Evolutionary conservation across 495 filamentous ascomycete species (phyloP).

Genomic region (Penicillium goetzii): DNA sequence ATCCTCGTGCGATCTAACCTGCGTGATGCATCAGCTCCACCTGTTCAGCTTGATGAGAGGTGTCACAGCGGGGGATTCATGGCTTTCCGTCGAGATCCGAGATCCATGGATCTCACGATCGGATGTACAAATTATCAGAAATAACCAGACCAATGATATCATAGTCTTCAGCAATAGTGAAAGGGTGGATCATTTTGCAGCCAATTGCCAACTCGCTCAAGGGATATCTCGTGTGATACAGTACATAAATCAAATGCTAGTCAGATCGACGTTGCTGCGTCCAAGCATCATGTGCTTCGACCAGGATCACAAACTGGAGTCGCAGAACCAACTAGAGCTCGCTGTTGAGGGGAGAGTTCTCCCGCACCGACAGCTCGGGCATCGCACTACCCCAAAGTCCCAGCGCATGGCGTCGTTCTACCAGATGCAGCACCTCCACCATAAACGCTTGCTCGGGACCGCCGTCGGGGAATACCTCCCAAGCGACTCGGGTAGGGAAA

Average conservation of each 20-base stretch:
- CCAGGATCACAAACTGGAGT: not conserved
- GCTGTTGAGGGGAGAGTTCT: slow-evolving; percentile 31
- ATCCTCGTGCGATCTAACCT: not conserved
- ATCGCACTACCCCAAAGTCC: slow-evolving; percentile 48
- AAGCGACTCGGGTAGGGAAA: slow-evolving; percentile 47
- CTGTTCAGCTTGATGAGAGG: not conserved
- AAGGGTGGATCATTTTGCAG: not conserved
- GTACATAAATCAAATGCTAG: slow-evolving; percentile 1
- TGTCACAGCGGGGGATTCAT: not conserved
- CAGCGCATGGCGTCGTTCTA: slow-evolving; percentile 45
- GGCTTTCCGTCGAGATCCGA: not conserved
- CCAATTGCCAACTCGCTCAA: slow-evolving; percentile 11
- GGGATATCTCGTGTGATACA: slow-evolving; percentile 18
- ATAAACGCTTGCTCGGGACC: slow-evolving; percentile 47
- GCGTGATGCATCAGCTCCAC: slow-evolving; percentile 12
- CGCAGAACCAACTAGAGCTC: not conserved
- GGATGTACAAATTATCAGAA: not conserved
- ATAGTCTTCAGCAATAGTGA: not conserved
- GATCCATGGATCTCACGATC: not conserved
- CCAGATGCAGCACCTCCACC: slow-evolving; percentile 43
- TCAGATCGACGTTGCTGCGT: not conserved
- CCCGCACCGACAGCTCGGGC: slow-evolving; percentile 42
- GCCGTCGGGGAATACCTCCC: slow-evolving; percentile 45
- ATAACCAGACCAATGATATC: not conserved
- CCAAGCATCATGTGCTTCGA: not conserved